Evolutionary conservation across 2,329 filamentous ascomycete genomes (phyloP), one percentile per base, ranked within the genome.

Genomic region (Pestalotiopsis sp.): DNA sequence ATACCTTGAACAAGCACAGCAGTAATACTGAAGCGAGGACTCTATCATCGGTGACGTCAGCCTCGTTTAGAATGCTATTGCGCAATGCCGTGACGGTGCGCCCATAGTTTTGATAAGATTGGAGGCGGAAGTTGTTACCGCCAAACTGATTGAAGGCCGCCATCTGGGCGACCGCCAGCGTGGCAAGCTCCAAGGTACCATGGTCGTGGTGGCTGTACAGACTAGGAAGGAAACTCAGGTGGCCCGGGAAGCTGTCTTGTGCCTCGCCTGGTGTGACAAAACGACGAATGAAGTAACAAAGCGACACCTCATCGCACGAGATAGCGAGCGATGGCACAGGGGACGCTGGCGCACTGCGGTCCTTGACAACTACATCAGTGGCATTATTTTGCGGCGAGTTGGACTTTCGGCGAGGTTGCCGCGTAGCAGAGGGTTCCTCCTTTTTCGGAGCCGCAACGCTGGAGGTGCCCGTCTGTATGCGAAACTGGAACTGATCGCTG

Each of bases 401-500:
- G 17, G 59, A 41, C 59, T 39, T 41, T 17, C 23, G 57, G 6
- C 27, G 57, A 59, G 60, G 58, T 31, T 68, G 25, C 1, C 14
- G 66, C 25, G 36, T 17, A n/a, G 9, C 38, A 11, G 38, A 17
- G 20, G 36, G 14, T 13, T 41, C 27, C 23, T 39, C 62, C 36
- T 68, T 66, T 52, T 17, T 17, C n/a, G 45, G 45, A 9, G 45
- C 20, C 20, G 45, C 17, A 52, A n/a, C 45, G 12, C 56, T 64
- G 38, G 56, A 36, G 31, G 36, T 61, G 7, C 36, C n/a, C 12
- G 56, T 39, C 25, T 62, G 56, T 13, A 45, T 72, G 27, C 78
- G 74, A 69, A 80, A 80, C 38, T 80, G 77, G 64, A 80, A 80
- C 68, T 77, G 74, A 66, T 80, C 78, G 14, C 77, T 79, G 66